Evolutionary conservation across 2,329 filamentous ascomycete genomes (phyloP).

Genomic region (Coleophoma eucalyptorum): DNA sequence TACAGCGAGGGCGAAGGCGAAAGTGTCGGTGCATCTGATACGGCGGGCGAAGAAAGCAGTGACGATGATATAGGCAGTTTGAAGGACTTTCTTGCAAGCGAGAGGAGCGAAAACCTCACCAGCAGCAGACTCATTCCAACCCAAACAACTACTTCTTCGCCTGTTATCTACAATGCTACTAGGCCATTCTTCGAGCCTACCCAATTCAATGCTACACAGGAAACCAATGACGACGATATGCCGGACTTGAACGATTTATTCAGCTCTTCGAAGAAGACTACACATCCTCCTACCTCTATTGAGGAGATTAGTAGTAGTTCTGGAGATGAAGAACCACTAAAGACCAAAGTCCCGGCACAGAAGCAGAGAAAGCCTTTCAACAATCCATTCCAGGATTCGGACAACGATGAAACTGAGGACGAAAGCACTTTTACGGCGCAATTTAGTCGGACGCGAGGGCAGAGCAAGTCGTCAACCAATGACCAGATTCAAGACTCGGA

Average conservation of each 20-base stretch:
- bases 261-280: neutral
- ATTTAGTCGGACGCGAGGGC: too few relatives aligned
- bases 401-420: too few relatives aligned
- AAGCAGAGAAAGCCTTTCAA: too few relatives aligned
- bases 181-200: constrained; percentile 36
- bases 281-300: constrained; percentile 1
- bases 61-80: constrained; percentile 45
- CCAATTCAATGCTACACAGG: constrained; percentile 35
- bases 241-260: constrained; percentile 7
- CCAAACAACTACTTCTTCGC: constrained; percentile 14
- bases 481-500: too few relatives aligned
- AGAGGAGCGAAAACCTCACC: too few relatives aligned
- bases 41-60: neutral
- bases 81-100: constrained; percentile 51
- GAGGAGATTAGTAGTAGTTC: neutral
- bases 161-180: constrained; percentile 4
- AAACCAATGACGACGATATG: constrained; percentile 31
- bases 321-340: too few relatives aligned
- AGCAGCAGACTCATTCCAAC: too few relatives aligned
- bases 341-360: too few relatives aligned
- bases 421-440: too few relatives aligned
- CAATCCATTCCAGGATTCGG: too few relatives aligned
- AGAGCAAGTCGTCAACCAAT: too few relatives aligned
- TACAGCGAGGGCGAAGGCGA: constrained; percentile 12
- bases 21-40: neutral